Evolutionary conservation across 2,329 filamentous ascomycete species (phyloP).

Genomic region (Sporothrix mexicana): DNA sequence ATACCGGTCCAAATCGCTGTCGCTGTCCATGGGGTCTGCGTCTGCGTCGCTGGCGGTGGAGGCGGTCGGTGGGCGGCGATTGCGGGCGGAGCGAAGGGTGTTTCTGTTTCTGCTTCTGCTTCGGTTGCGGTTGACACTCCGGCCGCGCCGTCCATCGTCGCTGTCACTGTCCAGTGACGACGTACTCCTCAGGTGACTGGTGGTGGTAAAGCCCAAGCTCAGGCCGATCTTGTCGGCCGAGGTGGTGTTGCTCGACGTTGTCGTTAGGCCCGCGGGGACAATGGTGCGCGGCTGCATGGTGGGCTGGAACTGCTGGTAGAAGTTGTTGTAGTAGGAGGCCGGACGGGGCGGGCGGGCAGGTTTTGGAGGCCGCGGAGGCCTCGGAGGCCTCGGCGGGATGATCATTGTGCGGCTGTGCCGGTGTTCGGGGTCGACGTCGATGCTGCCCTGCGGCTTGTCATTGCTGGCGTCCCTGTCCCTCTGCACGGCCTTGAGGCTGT

Average conservation of each 20-base stretch:
- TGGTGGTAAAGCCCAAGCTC: conserved; percentile 6
- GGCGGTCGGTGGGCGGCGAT: not conserved
- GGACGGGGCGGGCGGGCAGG: not conserved
- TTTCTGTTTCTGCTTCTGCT: not conserved
- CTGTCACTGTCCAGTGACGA: not conserved
- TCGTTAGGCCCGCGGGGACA: not conserved
- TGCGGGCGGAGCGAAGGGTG: not conserved
- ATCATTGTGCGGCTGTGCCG: conserved; percentile 11
- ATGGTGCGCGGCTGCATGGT: not conserved
- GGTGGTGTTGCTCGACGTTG: not conserved
- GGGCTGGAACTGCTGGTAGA: conserved; percentile 23
- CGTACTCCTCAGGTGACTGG: not conserved
- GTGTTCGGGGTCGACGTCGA: not conserved
- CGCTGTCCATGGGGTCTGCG: conserved; percentile 1
- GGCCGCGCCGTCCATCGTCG: not conserved
- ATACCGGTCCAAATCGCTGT: conserved; percentile 22
- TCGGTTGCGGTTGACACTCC: not conserved
- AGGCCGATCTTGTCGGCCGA: conserved; percentile 11
- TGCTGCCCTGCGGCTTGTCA: too few species aligned
- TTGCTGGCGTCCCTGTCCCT: not conserved
- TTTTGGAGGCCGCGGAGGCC: too few species aligned
- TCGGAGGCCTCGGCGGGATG: not conserved
- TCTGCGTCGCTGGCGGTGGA: not conserved
- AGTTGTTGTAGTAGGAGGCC: conserved; percentile 23
- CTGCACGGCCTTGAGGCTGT: not conserved